Base-by-base conservation (phyloP, 129 eudicot genomes). In the Flaveria brownii region DNA sequence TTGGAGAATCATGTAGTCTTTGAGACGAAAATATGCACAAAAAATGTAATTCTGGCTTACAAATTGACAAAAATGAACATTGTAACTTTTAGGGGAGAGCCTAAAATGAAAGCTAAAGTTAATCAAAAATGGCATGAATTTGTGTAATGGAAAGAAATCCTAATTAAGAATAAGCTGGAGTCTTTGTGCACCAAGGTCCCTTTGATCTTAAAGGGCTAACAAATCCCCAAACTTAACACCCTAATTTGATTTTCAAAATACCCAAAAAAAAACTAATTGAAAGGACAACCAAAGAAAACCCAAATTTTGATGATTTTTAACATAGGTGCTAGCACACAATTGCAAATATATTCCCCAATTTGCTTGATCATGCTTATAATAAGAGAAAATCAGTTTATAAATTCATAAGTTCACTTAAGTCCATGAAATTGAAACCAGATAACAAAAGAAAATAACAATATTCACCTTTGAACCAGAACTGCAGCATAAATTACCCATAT, bases 401-500 rank as follows among this genome's bases (percentile, higher is more conserved):
- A 52, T 54, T 39, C 16, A 84, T 52, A 64, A 13, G 55, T 62
- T 41, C 17, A 26, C 45, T 15, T 45, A 30, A 63, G 71, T 73
- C 11, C 78, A 50, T 65, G 70, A 82, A 76, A 51, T 56, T 36
- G 75, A 49, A 52, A 39, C 22, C 63, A 36, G 74, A 47, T 5
- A 51, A 18, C 16, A 56, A 65, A 33, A 50, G 6, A 49, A 13
- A 46, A 10, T 8, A 22, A 47, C 54, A 23, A 64, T 30, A 30
- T 72, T 80, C 69, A 86, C 94, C 90, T 86, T 85, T 68, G 90
- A 83, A 80, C 60, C 77, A 75, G 91, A 89, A 85, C 68, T 77
- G 70, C 91, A 86, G 83, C 96, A 92, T 67, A 92, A 77, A 74
- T 74, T 89, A 79, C 85, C 96, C 97, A 92, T 92, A n/a, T 56